Base-by-base conservation (phyloP, 1,139 yeast species). In the Williopsis jadinii region DNA sequence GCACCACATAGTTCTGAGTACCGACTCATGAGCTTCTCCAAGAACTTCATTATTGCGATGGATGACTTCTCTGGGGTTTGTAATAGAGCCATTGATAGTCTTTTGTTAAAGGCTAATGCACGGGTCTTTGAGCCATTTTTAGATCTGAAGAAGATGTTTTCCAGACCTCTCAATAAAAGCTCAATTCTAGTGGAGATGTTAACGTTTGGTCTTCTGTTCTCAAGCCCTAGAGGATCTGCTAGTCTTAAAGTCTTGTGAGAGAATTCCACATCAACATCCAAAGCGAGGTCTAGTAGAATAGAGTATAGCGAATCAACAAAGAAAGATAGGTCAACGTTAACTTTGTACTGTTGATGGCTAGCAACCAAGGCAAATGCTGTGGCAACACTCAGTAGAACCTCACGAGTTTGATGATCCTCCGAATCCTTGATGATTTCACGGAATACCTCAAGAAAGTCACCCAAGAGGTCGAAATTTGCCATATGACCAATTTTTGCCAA, bases 131-230 rank as follows among this genome's bases (percentile, higher is more conserved):
- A 77, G 1, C 88, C 90, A 43, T 82, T 77, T 50, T 74, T 78
- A 19, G 90, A 81, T 45, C 82, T 75, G 70, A 88, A 84, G 54
- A 92, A 90, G 14, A 88, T 75, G 42, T 77, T 77, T 58, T 92
- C 96, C 37, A 92, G 69, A 38, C 92, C 79, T 47, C 84, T 74
- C 41, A 90, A 68, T 26, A 88, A 66, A 59, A 90, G 69, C 60
- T 92, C 97, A 11, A 95, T 83, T 53, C 86, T 90, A 9, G 97
- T 90, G 0, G 95, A 78, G 3, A 88, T 84, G 59, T 86, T 85
- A 38, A 90, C 95, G 1, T 84, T 68, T 14, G 90, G 86, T 53
- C 76, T 78, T 28, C 68, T 67, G 28, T 64, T 53, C 28, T 60
- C 63, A 19, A 61, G 62, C 10, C 75, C 63, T 36, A 82, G 66